Base-by-base conservation (phyloP, 768 basidiomycete species). In the Mycena venus region DNA sequence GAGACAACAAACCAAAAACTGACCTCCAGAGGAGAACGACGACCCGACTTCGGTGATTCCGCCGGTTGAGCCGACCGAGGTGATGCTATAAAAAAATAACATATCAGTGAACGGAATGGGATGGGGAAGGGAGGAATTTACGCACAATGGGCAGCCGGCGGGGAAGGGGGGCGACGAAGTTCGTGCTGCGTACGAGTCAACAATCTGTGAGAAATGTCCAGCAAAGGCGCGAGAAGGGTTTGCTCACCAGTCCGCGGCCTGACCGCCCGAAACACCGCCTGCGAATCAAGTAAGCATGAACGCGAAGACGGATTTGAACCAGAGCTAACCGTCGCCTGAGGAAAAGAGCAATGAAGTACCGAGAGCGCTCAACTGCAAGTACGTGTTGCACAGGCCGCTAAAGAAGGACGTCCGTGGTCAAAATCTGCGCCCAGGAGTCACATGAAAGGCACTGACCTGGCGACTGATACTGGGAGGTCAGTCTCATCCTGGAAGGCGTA, bases 11-110 rank as follows among this genome's bases (percentile, higher is more conserved):
- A n/a, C n/a, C n/a, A 19, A 14, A 27, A 23, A 78, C 76, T 36
- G 83, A 38, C 85, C 85, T n/a, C 89, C 89, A 0, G 87, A 85
- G 9, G 87, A 88, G 79, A 90, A 86, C n/a, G 10, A 38, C 1
- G 78, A 82, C 0, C 84, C 87, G 19, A 75, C 81, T 72, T 90
- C 88, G 7, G 81, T 79, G 59, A 71, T 62, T 44, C 87, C 78
- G 27, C 73, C 40, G 11, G 73, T 56, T 1, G 51, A 49, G 42
- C 70, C 70, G 63, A 71, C 62, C 19, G 70, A 63, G 11, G 70
- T 71, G 40, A 71, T 32, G 31, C 40, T 68, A 38, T 10, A 51
- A 17, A 0, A 23, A 42, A n/a, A n/a, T n/a, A n/a, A n/a, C n/a
- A 3, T 5, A 31, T 31, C 29, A 44, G 27, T n/a, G n/a, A n/a